A percentile compares a stretch with the other conserved stretches of the same genome.
Conservation (phyloP, 441 rosid species). For the Croton laevigatus region DNA sequence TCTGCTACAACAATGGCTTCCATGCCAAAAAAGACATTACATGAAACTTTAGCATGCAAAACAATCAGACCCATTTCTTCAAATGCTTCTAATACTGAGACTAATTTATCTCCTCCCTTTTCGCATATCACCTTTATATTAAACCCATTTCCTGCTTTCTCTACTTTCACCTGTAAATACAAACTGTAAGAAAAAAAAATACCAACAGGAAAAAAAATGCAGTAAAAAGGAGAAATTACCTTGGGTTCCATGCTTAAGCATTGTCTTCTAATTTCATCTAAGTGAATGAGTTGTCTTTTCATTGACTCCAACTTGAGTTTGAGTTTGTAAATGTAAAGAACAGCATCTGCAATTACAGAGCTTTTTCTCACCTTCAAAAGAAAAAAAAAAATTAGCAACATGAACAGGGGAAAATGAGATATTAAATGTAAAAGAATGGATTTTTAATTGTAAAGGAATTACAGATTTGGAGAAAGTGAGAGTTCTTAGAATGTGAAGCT, state of each 20-base stretch:
- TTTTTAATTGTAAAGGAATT: slow-evolving; percentile 17
- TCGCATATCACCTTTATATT: slow-evolving; percentile 40
- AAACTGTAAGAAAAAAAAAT: not conserved
- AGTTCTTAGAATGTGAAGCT: slow-evolving; percentile 45
- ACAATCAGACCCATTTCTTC: slow-evolving; percentile 59
- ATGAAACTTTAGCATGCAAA: slow-evolving; percentile 55
- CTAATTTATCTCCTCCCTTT: slow-evolving; percentile 44
- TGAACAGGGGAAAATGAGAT: not conserved
- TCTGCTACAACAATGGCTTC: slow-evolving; percentile 62
- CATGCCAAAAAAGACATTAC: slow-evolving; percentile 42
- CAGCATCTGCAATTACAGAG: slow-evolving; percentile 35
- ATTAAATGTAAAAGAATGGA: not conserved
- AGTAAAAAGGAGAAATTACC: slow-evolving; percentile 24
- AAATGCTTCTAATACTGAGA: slow-evolving; percentile 53
- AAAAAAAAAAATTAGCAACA: not conserved
- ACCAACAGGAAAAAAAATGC: not conserved
- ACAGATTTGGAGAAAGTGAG: slow-evolving; percentile 50
- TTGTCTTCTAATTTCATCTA: slow-evolving; percentile 36
- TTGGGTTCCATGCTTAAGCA: slow-evolving; percentile 35
- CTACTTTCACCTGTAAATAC: slow-evolving; percentile 40
- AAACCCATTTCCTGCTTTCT: slow-evolving; percentile 45
- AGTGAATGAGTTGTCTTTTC: slow-evolving; percentile 34
- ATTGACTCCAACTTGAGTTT: slow-evolving; percentile 49
- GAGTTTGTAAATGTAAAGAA: slow-evolving; percentile 48
- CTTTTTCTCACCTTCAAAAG: slow-evolving; percentile 39